These are phyloP conservation scores for Elsinoe necatrix DNA, from an alignment of 2,329 filamentous ascomycete species.

Conservation along the genomic window DNA sequence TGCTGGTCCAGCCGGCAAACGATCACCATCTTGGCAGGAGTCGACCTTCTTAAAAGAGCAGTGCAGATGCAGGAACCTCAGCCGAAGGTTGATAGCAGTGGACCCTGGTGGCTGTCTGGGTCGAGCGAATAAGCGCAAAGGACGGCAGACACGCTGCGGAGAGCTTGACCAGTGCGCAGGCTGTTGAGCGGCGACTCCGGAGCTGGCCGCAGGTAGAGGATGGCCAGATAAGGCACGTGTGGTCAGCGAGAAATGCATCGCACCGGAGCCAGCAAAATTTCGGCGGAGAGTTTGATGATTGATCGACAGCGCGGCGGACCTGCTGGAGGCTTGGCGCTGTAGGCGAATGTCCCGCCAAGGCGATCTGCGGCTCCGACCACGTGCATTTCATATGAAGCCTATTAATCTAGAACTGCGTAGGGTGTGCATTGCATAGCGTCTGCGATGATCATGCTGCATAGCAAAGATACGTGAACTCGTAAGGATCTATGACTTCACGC, in stretches of 20 bases:
- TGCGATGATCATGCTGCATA: too few species aligned
- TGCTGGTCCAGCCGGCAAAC: neutral
- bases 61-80: neutral
- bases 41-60: conserved; percentile 12
- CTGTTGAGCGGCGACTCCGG: neutral
- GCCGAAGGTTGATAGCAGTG: neutral
- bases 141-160: neutral
- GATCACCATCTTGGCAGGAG: conserved; percentile 11
- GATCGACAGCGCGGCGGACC: neutral
- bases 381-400: neutral
- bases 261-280: neutral
- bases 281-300: conserved; percentile 5
- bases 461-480: too few species aligned
- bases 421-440: too few species aligned
- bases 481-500: too few species aligned
- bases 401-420: neutral
- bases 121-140: neutral
- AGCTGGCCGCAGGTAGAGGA: neutral
- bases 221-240: conserved; percentile 10
- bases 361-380: neutral
- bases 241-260: neutral
- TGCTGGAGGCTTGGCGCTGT: neutral
- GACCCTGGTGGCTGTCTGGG: neutral
- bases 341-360: neutral
- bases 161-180: neutral